These are phyloP conservation scores for Yamadazyma sp. DNA, from an alignment of 805 yeast genomes.

Conservation along the genomic window DNA sequence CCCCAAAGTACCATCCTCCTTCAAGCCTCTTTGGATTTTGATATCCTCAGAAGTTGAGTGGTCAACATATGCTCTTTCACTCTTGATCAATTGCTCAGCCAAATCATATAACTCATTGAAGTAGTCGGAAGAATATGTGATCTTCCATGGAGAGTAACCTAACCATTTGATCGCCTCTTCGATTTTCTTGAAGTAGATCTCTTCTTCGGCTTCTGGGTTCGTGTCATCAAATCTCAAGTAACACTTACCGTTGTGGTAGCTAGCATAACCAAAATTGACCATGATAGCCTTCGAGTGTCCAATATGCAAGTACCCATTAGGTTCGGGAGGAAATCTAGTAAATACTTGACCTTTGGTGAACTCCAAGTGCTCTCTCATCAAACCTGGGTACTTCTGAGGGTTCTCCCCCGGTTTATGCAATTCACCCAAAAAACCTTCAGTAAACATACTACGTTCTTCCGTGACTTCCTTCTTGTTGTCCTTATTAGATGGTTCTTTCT, in stretches of 20 bases:
- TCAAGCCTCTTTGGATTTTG: conserved; percentile 85
- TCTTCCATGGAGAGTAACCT: conserved; percentile 90
- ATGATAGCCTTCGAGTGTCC: conserved; percentile 98
- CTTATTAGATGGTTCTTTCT: conserved; percentile 16
- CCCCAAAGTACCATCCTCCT: conserved; percentile 89
- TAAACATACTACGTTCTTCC: conserved; percentile 71
- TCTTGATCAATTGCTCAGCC: conserved; percentile 76
- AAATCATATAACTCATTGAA: conserved; percentile 84
- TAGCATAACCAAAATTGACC: conserved; percentile 97
- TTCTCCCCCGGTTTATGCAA: conserved; percentile 94
- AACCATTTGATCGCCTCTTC: conserved; percentile 87
- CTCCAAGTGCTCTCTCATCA: conserved; percentile 75
- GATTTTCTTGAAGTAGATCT: conserved; percentile 81
- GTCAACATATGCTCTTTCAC: conserved; percentile 84
- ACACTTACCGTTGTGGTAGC: conserved; percentile 81
- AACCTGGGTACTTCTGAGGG: conserved; percentile 84
- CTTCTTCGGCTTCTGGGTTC: conserved; percentile 98
- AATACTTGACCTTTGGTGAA: conserved; percentile 79
- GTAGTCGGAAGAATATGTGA: conserved; percentile 95
- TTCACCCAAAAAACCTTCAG: conserved; percentile 94
- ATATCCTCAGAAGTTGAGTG: conserved; percentile 92
- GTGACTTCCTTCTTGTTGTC: conserved; percentile 13
- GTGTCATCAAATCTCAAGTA: conserved; percentile 96
- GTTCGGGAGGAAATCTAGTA: conserved; percentile 98
- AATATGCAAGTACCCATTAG: conserved; percentile 94